Percentiles rank a stretch among this genome's conserved stretches.
Evolutionary conservation across 768 basidiomycete species (phyloP).

Genomic region (Pluteus cervinus): DNA sequence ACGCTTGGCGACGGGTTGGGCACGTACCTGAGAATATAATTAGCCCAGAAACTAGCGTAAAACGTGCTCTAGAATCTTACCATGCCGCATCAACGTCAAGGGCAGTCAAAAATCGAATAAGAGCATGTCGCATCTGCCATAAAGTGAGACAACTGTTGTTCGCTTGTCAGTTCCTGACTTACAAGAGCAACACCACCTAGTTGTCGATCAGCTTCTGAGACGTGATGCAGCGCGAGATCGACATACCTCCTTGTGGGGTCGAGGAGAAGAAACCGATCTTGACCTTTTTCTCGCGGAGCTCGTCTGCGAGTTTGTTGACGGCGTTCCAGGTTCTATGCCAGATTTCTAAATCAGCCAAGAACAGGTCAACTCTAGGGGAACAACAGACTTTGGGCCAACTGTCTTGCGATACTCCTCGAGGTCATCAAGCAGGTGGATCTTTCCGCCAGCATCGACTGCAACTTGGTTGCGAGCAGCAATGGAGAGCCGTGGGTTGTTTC

Average conservation of each 20-base stretch:
- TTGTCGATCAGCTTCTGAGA: conserved; percentile 13
- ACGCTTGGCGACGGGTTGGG: conserved; percentile 85
- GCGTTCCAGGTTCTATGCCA: conserved; percentile 65
- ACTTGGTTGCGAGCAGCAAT: conserved; percentile 86
- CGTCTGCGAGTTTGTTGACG: conserved; percentile 75
- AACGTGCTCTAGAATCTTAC: conserved; percentile 32
- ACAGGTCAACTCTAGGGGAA: conserved; percentile 2
- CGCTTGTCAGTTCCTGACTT: conserved; percentile 24
- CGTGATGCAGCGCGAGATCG: conserved; percentile 5
- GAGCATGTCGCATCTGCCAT: conserved; percentile 83
- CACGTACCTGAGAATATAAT: conserved; percentile 54
- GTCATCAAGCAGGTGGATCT: conserved; percentile 82
- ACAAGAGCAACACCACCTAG: conserved; percentile 94
- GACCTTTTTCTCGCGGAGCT: conserved; percentile 79
- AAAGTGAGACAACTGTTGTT: conserved; percentile 13
- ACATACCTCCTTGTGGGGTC: conserved; percentile 86
- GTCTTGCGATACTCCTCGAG: conserved; percentile 72
- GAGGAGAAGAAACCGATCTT: conserved; percentile 94
- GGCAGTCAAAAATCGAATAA: conserved; percentile 78
- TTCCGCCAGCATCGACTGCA: conserved; percentile 79
- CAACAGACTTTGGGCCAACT: conserved; percentile 54
- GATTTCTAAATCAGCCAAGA: conserved; percentile 8
- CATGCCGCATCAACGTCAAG: conserved; percentile 81
- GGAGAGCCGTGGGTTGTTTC: conserved; percentile 76
- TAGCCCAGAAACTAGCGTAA: conserved; percentile 1